These are phyloP conservation scores for Boletus coccyginus DNA, from an alignment of 768 basidiomycete species.

Conservation along the genomic window DNA sequence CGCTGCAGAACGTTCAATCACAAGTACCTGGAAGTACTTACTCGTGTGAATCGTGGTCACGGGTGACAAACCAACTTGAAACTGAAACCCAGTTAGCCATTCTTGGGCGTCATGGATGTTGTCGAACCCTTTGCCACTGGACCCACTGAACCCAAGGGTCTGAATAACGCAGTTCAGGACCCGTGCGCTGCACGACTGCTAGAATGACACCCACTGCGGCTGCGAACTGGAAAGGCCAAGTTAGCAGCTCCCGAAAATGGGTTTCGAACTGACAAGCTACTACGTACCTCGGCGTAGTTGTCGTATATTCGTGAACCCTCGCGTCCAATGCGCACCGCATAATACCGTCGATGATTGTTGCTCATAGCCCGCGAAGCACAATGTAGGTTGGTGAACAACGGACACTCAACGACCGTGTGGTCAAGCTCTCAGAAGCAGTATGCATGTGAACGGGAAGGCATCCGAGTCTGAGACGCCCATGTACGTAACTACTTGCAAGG, in stretches of 20 bases:
- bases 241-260: not conserved
- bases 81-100: conserved; percentile 22
- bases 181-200: not conserved
- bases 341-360: conserved; percentile 24
- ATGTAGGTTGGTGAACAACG: not conserved
- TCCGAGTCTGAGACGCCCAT: not conserved
- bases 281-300: conserved; percentile 26
- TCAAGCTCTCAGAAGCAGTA: not conserved
- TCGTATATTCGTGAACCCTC: conserved; percentile 33
- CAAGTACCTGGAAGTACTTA: conserved; percentile 7
- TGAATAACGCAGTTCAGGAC: conserved; percentile 2
- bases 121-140: conserved; percentile 33
- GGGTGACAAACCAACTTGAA: conserved; percentile 1
- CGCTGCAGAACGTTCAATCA: not conserved
- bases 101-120: conserved; percentile 24
- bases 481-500: conserved; percentile 3
- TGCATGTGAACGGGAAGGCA: not conserved
- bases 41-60: conserved; percentile 15
- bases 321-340: conserved; percentile 36
- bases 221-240: conserved; percentile 17
- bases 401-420: not conserved
- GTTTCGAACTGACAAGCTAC: not conserved
- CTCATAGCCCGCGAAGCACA: conserved; percentile 6
- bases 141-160: conserved; percentile 31
- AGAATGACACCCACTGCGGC: conserved; percentile 20